Evolutionary conservation across 2,329 filamentous ascomycete genomes (phyloP).

Genomic region (Ascochyta koolunga): DNA sequence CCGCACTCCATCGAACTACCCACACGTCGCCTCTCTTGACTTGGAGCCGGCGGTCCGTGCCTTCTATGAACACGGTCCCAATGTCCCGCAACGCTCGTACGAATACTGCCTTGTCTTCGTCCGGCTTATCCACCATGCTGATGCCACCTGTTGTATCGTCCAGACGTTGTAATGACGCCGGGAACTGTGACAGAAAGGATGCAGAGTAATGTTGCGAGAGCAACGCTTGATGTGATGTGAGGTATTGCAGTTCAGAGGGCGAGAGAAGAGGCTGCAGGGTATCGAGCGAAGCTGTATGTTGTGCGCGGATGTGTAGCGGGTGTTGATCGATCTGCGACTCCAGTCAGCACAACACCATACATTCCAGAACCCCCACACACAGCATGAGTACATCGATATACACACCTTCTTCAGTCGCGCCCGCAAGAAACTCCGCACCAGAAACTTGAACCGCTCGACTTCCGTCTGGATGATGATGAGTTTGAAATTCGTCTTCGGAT

Average conservation of each 20-base stretch:
- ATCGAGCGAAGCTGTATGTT: constrained; percentile 58
- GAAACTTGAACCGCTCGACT: constrained; percentile 89
- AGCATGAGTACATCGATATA: neutral
- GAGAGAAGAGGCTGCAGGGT: constrained; percentile 62
- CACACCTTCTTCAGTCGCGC: constrained; percentile 83
- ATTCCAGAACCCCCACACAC: neutral
- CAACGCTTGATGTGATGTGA: constrained; percentile 82
- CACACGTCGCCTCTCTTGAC: constrained; percentile 58
- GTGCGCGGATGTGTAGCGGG: constrained; percentile 73
- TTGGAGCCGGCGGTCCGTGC: constrained; percentile 62
- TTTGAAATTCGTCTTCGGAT: constrained; percentile 88
- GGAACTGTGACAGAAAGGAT: constrained; percentile 85
- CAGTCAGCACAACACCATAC: neutral
- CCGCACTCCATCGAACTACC: constrained; percentile 65
- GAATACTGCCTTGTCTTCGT: constrained; percentile 84
- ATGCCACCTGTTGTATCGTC: constrained; percentile 90
- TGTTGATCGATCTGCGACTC: constrained; percentile 72
- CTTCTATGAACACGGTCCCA: constrained; percentile 61
- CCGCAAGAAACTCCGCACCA: constrained; percentile 82
- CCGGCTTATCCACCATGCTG: constrained; percentile 90
- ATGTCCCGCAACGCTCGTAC: constrained; percentile 71
- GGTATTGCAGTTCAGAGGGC: constrained; percentile 77
- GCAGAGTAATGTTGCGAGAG: constrained; percentile 83
- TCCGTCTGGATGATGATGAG: constrained; percentile 97
- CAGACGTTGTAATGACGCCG: constrained; percentile 76